These are phyloP conservation scores for Backusella tarrabulga DNA, from an alignment of 192 early-diverging fungal genomes.

Conservation along the genomic window DNA sequence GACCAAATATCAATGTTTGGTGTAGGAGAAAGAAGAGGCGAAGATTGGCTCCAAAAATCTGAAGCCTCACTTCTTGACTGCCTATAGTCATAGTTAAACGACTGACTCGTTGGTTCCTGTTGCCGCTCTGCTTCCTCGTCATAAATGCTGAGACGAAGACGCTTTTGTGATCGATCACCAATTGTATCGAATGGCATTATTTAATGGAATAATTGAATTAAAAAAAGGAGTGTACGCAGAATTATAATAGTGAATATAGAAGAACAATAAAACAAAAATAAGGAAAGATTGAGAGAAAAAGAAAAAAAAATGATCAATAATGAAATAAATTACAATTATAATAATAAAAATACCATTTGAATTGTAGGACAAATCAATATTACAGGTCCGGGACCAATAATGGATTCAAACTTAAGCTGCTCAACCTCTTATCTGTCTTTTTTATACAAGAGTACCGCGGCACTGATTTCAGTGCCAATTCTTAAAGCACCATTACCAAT, in stretches of 20 bases:
- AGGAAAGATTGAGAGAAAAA: not conserved
- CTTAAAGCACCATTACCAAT: not conserved
- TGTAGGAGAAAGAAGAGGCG: not conserved
- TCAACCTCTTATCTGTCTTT: not conserved
- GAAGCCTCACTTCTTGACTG: not conserved
- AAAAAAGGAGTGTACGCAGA: not conserved
- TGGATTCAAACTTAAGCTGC: not conserved
- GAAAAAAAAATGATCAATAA: not conserved
- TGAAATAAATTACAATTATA: not conserved
- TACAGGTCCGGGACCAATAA: slow-evolving; percentile 2
- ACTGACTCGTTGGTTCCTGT: not conserved
- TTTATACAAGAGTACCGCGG: slow-evolving; percentile 2
- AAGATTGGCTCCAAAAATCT: not conserved
- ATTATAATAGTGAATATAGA: not conserved
- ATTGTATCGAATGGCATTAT: slow-evolving; percentile 13
- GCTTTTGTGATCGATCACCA: slow-evolving; percentile 2
- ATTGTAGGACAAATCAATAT: slow-evolving; percentile 8
- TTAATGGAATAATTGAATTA: not conserved
- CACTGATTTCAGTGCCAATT: not conserved
- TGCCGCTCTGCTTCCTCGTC: not conserved
- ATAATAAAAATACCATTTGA: not conserved
- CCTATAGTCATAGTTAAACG: not conserved
- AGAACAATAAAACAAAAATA: not conserved
- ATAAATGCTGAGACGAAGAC: not conserved
- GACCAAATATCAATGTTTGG: slow-evolving; percentile 5